Evolutionary conservation across 441 rosid genomes (phyloP), one percentile per base, ranked within the genome.

Genomic region (Raphanus hybrid): DNA sequence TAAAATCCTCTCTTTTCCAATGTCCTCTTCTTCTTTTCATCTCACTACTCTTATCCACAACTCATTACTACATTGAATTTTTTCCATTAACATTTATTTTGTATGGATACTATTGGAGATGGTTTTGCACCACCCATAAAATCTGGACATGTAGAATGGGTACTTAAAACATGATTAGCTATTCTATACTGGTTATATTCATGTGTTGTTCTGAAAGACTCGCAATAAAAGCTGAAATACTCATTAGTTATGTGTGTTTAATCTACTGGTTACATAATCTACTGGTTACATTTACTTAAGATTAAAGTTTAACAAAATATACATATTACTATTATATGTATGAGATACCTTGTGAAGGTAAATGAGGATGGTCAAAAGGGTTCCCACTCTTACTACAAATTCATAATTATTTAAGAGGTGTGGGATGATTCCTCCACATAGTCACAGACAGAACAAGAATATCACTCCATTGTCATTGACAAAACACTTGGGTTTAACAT

Each of bases 391-490:
- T 26, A 4, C 7, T 0, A 11, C 34, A 65, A 4, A 65, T 39
- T 29, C 9, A 26, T 67, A 0, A 61, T 78, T 66, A 45, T 72
- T 60, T 26, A 66, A 43, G 20, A 77, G 20, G 67, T 26, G 71
- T 39, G 60, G 20, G 52, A 70, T 64, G 32, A 18, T 65, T 66
- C 32, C 20, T 66, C 6, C 8, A 70, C 61, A 55, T 55, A 14
- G 62, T 34, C 69, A 48, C 52, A 66, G 4, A 29, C 26, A 78
- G 50, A 78, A 72, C 55, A 66, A 67, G 3, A 60, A 71, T 59
- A n/a, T 62, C 48, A 72, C 58, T 66, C 64, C 62, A 66, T 66
- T 67, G 15, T 72, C 57, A 71, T 39, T 65, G 57, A 58, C 76
- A 65, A 66, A 64, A 77, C 64, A 34, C 26, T 78, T 8, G 64